Conservation (phyloP, 2,329 filamentous ascomycete genomes). For the Cercospora citrullina region DNA sequence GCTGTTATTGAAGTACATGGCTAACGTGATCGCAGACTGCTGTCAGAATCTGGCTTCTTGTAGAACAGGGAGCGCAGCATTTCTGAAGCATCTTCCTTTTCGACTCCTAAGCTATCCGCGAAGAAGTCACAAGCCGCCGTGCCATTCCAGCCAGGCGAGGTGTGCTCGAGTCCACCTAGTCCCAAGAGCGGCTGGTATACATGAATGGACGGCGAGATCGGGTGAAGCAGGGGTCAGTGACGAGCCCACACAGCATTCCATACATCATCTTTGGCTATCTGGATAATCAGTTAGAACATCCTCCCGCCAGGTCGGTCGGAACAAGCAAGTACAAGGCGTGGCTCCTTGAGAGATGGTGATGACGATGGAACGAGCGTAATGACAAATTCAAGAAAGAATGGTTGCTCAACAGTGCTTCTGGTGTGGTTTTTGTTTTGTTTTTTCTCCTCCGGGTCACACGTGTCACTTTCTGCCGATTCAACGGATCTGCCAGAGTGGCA, state of each 20-base stretch:
- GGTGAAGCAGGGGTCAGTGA: background rate
- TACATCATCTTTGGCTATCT: constrained; percentile 8
- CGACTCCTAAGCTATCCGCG: constrained; percentile 12
- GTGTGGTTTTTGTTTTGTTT: background rate
- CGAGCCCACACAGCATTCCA: background rate
- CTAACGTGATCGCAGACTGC: constrained; percentile 44
- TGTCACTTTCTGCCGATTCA: background rate
- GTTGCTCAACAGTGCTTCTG: constrained; percentile 7
- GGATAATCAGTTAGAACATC: background rate
- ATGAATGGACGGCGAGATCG: background rate
- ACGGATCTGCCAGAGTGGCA: background rate
- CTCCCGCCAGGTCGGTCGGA: constrained; percentile 1
- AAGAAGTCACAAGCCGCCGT: constrained; percentile 12
- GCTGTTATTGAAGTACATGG: background rate
- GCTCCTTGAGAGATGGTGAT: constrained; percentile 8
- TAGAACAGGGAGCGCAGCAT: constrained; percentile 34
- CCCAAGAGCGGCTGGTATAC: constrained; percentile 19
- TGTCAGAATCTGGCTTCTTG: constrained; percentile 58
- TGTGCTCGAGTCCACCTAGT: constrained; percentile 9
- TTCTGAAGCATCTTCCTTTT: constrained; percentile 23
- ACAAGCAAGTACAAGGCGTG: background rate
- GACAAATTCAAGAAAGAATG: constrained; percentile 13
- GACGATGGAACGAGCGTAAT: constrained; percentile 21
- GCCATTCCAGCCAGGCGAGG: constrained; percentile 9
- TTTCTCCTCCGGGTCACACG: background rate